Percentiles rank a stretch among this genome's conserved stretches.
Evolutionary conservation across 192 early-diverging fungal species (phyloP).

Genomic region (Linnemannia zychae): DNA sequence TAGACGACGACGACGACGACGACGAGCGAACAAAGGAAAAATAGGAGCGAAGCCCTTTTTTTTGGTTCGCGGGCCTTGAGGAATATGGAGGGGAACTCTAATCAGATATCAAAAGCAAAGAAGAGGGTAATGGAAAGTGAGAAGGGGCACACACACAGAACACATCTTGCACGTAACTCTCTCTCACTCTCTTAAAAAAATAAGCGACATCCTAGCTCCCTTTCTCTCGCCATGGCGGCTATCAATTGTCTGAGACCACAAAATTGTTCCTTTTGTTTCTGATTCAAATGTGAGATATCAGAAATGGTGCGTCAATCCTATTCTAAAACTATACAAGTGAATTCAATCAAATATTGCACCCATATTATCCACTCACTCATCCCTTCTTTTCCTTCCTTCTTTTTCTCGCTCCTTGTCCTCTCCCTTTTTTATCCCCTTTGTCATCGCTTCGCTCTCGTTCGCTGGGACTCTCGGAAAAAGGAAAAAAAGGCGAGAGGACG

Average conservation of each 20-base stretch:
- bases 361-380: background rate
- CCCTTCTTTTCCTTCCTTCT: background rate
- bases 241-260: background rate
- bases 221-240: background rate
- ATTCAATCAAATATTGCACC: background rate
- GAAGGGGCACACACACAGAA: background rate
- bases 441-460: constrained; percentile 13
- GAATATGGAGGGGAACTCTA: background rate
- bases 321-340: background rate
- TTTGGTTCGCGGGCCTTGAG: background rate
- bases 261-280: background rate
- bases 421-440: constrained; percentile 1
- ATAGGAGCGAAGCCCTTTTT: background rate
- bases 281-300: background rate
- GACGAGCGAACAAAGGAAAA: background rate
- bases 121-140: background rate
- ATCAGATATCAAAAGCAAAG: background rate
- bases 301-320: background rate
- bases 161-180: background rate
- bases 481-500: constrained; percentile 4
- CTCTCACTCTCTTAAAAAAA: background rate
- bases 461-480: constrained; percentile 27
- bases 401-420: background rate
- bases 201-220: background rate
- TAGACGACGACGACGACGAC: background rate